phyloP scores from a whole-genome alignment of 2,329 filamentous ascomycete genomes.

The Neospermospora avenae region DNA sequence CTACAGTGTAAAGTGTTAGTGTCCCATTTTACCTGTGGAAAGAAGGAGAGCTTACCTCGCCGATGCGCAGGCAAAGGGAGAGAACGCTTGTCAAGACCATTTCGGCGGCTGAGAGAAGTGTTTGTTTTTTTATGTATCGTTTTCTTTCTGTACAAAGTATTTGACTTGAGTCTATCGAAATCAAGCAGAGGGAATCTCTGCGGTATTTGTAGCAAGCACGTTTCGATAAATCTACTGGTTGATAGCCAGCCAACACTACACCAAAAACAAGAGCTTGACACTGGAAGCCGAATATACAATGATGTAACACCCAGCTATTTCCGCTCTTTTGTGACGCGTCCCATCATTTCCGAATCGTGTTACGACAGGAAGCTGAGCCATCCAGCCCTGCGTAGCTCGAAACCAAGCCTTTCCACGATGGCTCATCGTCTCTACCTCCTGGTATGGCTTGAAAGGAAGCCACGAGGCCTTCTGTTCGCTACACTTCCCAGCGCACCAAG shows the following conservation, averaged over 20 bases:
- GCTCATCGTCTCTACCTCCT: neutral
- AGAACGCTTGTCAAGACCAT: slow-evolving; percentile 26
- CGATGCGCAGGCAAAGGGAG: slow-evolving; percentile 27
- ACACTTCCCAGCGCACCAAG: neutral
- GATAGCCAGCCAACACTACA: neutral
- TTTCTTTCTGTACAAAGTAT: neutral
- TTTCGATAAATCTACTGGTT: neutral
- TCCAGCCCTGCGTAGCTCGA: neutral
- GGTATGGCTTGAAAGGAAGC: neutral
- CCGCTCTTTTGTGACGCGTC: neutral
- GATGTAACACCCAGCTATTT: neutral
- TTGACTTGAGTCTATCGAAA: neutral
- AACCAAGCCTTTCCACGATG: neutral
- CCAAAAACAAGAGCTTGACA: neutral
- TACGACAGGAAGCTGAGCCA: neutral
- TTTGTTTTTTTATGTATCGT: neutral
- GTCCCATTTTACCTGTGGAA: neutral
- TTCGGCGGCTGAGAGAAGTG: slow-evolving; percentile 2
- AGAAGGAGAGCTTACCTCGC: slow-evolving; percentile 24
- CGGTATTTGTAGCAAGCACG: slow-evolving; percentile 2
- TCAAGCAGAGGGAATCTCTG: neutral
- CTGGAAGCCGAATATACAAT: neutral
- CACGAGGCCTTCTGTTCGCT: neutral
- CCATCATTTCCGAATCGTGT: neutral
- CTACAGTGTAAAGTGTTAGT: slow-evolving; percentile 44